Evolutionary conservation across 352 stramenopile genomes (phyloP).

Genomic region (Phytopythium litorale): DNA sequence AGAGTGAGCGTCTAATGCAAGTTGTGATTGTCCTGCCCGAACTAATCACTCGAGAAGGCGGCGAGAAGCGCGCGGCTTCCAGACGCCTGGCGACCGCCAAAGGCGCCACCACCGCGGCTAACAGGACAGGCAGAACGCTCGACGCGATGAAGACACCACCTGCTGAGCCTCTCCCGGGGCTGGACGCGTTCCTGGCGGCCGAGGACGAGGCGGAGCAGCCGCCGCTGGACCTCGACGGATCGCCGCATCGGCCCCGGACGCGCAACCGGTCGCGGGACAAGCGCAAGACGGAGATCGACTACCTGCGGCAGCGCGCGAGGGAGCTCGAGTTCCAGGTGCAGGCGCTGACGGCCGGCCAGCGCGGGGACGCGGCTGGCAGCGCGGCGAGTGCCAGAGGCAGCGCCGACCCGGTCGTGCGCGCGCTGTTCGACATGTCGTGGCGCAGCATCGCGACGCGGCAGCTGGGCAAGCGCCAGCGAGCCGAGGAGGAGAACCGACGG

Average conservation of each 20-base stretch:
- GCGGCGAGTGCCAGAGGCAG: neutral
- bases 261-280: slow-evolving; percentile 1
- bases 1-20: too few species aligned
- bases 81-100: too few species aligned
- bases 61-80: too few species aligned
- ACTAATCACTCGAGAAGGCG: too few species aligned
- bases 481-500: slow-evolving; percentile 1
- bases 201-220: neutral
- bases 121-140: too few species aligned
- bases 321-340: slow-evolving; percentile 7
- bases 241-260: neutral
- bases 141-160: too few species aligned
- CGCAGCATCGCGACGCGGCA: slow-evolving; percentile 2
- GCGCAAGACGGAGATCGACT: neutral
- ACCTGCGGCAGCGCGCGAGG: slow-evolving; percentile 1
- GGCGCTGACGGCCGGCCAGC: neutral
- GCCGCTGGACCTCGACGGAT: neutral
- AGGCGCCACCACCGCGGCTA: too few species aligned
- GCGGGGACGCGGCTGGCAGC: neutral
- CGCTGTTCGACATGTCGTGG: slow-evolving; percentile 4
- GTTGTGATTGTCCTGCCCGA: too few species aligned
- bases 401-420: neutral
- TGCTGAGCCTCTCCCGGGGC: neutral
- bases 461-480: neutral
- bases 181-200: neutral